A percentile compares a stretch with the other conserved stretches of the same genome.
These are phyloP conservation scores for Penicillium expansum DNA, from an alignment of 2,329 filamentous ascomycete species.

Conservation along the genomic window DNA sequence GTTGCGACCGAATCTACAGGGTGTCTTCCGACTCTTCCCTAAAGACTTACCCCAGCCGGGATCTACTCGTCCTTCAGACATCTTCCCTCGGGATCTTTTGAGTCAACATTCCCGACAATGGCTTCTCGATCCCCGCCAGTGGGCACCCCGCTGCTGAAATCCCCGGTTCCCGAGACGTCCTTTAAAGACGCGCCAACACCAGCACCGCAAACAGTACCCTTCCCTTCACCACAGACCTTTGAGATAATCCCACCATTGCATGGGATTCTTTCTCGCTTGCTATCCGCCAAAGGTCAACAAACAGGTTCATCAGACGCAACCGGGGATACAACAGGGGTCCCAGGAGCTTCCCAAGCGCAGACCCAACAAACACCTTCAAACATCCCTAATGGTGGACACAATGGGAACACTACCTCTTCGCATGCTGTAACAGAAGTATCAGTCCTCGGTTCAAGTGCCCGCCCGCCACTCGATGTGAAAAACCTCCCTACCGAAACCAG, in stretches of 20 bases:
- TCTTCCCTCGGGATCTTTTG: slow-evolving; percentile 14
- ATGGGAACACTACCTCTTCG: slow-evolving; percentile 25
- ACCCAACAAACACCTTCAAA: slow-evolving; percentile 28
- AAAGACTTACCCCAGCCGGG: slow-evolving; percentile 28
- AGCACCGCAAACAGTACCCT: slow-evolving; percentile 52
- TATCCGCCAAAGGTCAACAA: slow-evolving; percentile 48
- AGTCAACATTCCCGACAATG: slow-evolving; percentile 28
- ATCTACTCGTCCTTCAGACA: slow-evolving; percentile 19
- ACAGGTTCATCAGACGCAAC: slow-evolving; percentile 26
- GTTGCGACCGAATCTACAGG: background rate
- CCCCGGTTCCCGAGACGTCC: slow-evolving; percentile 36
- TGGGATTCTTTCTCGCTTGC: slow-evolving; percentile 71
- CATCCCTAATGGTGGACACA: slow-evolving; percentile 21
- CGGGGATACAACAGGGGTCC: slow-evolving; percentile 27
- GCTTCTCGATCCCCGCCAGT: slow-evolving; percentile 34
- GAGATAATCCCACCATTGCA: slow-evolving; percentile 82
- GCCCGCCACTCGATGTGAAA: slow-evolving; percentile 61
- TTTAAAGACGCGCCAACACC: slow-evolving; percentile 27
- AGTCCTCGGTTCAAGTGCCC: slow-evolving; percentile 27
- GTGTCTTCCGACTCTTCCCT: slow-evolving; percentile 36
- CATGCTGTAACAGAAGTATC: slow-evolving; percentile 28
- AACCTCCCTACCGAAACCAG: slow-evolving; percentile 77
- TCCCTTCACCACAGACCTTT: slow-evolving; percentile 76
- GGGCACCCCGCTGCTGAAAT: slow-evolving; percentile 45
- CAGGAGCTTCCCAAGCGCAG: slow-evolving; percentile 26